Percentiles rank a stretch among this genome's conserved stretches.
phyloP scores from a whole-genome alignment of 495 filamentous ascomycete species.

The Letharia columbiana region DNA sequence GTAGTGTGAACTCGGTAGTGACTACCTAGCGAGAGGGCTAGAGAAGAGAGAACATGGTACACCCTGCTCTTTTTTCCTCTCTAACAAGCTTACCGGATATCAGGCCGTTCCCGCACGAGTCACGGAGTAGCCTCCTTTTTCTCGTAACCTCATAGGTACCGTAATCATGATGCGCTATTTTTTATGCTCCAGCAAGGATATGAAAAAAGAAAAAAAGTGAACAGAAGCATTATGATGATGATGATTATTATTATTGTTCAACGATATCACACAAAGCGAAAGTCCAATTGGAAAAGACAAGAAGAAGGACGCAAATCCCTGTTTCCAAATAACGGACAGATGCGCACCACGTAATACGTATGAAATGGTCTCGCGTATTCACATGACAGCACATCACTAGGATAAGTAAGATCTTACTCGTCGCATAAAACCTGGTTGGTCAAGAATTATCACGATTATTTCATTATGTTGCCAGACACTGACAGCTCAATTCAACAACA shows the following conservation, averaged over 20 bases:
- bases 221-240: too few relatives aligned
- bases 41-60: neutral
- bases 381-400: constrained; percentile 11
- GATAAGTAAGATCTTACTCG: too few relatives aligned
- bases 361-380: constrained; percentile 4
- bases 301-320: neutral
- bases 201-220: too few relatives aligned
- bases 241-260: neutral
- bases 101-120: neutral
- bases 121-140: neutral
- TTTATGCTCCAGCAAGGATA: too few relatives aligned
- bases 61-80: neutral
- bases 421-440: constrained; percentile 7
- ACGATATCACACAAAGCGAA: too few relatives aligned
- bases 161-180: too few relatives aligned
- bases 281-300: neutral
- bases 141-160: neutral
- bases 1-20: too few relatives aligned
- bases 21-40: neutral
- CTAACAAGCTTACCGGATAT: neutral
- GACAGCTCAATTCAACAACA: neutral
- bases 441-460: neutral
- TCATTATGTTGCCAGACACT: too few relatives aligned
- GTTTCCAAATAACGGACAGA: constrained; percentile 6
- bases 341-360: constrained; percentile 13